phyloP scores from a whole-genome alignment of 495 filamentous ascomycete species.

The Amniculicola lignicola region DNA sequence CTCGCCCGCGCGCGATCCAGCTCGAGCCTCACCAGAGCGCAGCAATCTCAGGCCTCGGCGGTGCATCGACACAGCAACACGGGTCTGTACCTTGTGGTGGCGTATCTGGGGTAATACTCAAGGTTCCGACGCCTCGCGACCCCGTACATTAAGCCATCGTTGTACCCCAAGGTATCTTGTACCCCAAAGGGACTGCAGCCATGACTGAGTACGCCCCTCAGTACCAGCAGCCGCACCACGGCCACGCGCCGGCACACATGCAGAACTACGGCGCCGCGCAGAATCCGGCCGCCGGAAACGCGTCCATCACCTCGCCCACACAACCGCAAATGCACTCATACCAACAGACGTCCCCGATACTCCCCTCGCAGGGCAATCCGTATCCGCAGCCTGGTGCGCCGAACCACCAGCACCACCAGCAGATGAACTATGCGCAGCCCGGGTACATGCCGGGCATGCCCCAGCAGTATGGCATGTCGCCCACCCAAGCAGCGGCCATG shows the following conservation, averaged over 20 bases:
- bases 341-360: slow-evolving; percentile 56
- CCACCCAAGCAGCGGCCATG: slow-evolving; percentile 65
- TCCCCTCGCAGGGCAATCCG: slow-evolving; percentile 54
- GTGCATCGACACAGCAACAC: slow-evolving; percentile 8
- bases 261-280: slow-evolving; percentile 49
- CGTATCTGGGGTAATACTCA: slow-evolving; percentile 34
- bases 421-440: slow-evolving; percentile 54
- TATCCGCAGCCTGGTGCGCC: slow-evolving; percentile 30
- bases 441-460: slow-evolving; percentile 60
- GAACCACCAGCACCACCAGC: slow-evolving; percentile 47
- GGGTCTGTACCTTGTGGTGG: slow-evolving; percentile 28
- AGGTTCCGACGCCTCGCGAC: slow-evolving; percentile 18
- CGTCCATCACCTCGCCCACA: slow-evolving; percentile 57
- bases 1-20: slow-evolving; percentile 1
- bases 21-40: slow-evolving; percentile 1
- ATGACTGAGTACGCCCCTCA: slow-evolving; percentile 72
- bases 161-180: slow-evolving; percentile 30
- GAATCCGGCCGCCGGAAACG: slow-evolving; percentile 43
- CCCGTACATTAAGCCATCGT: slow-evolving; percentile 26
- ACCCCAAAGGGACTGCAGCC: slow-evolving; percentile 25
- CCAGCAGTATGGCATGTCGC: slow-evolving; percentile 53
- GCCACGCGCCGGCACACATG: slow-evolving; percentile 50
- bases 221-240: slow-evolving; percentile 61
- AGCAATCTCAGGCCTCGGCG: background rate
- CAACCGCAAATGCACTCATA: slow-evolving; percentile 55